Conservation (phyloP, 371 early-diverging fungal species). For the Mucor irregularis region DNA sequence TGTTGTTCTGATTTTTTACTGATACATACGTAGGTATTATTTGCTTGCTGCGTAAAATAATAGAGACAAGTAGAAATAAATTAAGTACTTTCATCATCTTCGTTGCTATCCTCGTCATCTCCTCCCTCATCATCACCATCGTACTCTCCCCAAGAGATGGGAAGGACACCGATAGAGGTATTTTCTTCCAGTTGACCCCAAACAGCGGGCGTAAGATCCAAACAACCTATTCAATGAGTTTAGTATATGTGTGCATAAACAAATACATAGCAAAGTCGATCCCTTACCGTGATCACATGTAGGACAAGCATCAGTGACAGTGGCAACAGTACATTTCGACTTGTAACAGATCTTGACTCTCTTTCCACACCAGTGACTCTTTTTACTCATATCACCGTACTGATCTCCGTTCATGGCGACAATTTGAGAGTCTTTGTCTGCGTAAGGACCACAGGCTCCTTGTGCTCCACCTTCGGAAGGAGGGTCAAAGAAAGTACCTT, state of each 20-base stretch:
- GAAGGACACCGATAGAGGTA: conserved; percentile 49
- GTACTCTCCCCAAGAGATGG: conserved; percentile 53
- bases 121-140: conserved; percentile 13
- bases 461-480: conserved; percentile 29
- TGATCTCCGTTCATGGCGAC: conserved; percentile 39
- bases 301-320: conserved; percentile 40
- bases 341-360: conserved; percentile 28
- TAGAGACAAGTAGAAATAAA: not conserved
- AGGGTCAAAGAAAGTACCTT: conserved; percentile 35
- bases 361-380: conserved; percentile 45
- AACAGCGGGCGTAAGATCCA: conserved; percentile 64
- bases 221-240: conserved; percentile 12
- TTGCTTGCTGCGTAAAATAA: not conserved
- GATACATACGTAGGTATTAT: conserved; percentile 4
- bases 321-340: conserved; percentile 24
- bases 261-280: not conserved
- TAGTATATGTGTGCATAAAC: not conserved
- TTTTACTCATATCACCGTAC: conserved; percentile 32
- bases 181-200: conserved; percentile 53
- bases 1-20: conserved; percentile 1
- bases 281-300: conserved; percentile 30
- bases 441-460: conserved; percentile 37
- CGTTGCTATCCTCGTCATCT: too few relatives aligned
- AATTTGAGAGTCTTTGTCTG: conserved; percentile 31
- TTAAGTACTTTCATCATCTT: conserved; percentile 5